These are phyloP conservation scores for Neurospora sublineolata DNA, from an alignment of 495 filamentous ascomycete genomes.

Conservation along the genomic window DNA sequence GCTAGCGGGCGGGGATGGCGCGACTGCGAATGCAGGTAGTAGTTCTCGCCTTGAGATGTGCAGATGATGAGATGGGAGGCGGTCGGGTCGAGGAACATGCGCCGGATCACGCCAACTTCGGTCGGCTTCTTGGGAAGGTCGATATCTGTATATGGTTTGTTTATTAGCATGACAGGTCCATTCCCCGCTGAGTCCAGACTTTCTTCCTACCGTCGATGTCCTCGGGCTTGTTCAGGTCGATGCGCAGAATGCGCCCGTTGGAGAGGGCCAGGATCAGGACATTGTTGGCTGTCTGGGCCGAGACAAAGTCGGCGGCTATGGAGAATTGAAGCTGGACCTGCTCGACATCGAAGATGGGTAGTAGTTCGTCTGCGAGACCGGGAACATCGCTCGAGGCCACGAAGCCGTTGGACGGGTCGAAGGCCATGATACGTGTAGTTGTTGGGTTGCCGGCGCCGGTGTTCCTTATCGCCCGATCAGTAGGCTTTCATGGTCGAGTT, in stretches of 20 bases:
- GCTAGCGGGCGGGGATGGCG: slow-evolving; percentile 72
- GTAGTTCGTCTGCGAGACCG: slow-evolving; percentile 46
- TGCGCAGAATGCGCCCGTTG: slow-evolving; percentile 78
- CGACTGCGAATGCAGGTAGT: slow-evolving; percentile 92
- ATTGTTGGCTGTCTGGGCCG: slow-evolving; percentile 95
- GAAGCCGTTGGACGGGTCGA: slow-evolving; percentile 41
- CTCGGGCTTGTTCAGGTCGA: slow-evolving; percentile 84
- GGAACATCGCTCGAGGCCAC: slow-evolving; percentile 35
- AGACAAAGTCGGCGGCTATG: slow-evolving; percentile 86
- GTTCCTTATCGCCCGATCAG: neutral
- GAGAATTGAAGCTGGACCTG: slow-evolving; percentile 83
- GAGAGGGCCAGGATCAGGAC: slow-evolving; percentile 83
- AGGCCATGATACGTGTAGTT: slow-evolving; percentile 25
- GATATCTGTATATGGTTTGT: slow-evolving; percentile 53
- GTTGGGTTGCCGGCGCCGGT: neutral
- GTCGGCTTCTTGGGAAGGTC: slow-evolving; percentile 89
- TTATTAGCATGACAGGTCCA: neutral
- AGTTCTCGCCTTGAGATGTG: slow-evolving; percentile 88
- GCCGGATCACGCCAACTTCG: slow-evolving; percentile 81
- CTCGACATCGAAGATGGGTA: slow-evolving; percentile 89
- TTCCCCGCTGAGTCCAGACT: neutral
- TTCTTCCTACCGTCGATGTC: slow-evolving; percentile 75
- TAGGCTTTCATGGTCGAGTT: neutral
- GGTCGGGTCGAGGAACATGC: slow-evolving; percentile 93
- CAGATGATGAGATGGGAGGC: slow-evolving; percentile 89